Percentiles rank a stretch among this genome's conserved stretches.
These are phyloP conservation scores for Mortierella hygrophila DNA, from an alignment of 192 early-diverging fungal genomes.

Conservation along the genomic window DNA sequence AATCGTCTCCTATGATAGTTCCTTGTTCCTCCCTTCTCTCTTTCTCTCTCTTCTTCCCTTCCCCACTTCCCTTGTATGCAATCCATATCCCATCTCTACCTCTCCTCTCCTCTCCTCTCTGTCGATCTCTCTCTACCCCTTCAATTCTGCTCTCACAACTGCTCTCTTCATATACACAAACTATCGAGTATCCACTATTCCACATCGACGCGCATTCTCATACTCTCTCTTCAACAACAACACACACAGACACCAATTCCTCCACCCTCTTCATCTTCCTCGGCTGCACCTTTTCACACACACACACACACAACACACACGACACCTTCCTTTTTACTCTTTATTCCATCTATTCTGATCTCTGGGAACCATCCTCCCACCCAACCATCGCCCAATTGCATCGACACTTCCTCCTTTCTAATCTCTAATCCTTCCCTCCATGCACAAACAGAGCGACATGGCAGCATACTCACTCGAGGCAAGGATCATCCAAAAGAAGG, in stretches of 20 bases:
- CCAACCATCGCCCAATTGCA: not conserved
- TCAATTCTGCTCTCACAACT: not conserved
- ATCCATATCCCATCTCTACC: not conserved
- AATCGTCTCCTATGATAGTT: not conserved
- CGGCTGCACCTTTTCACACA: not conserved
- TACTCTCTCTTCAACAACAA: not conserved
- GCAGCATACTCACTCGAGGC: constrained; percentile 34
- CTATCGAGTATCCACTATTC: not conserved
- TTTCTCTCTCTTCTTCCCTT: not conserved
- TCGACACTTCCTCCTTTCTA: not conserved
- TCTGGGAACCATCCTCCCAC: not conserved
- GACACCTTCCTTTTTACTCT: not conserved
- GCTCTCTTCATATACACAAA: not conserved
- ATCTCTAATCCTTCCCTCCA: not conserved
- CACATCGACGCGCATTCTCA: not conserved
- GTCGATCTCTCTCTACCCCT: not conserved
- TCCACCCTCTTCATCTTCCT: not conserved
- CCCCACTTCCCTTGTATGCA: not conserved
- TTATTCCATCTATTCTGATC: not conserved
- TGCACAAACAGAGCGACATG: constrained; percentile 15
- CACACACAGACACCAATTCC: not conserved
- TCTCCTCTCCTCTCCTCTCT: not conserved
- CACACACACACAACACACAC: not conserved
- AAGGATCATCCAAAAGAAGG: constrained; percentile 52
- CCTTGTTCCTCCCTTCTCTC: not conserved